Conservation (phyloP, 345 rosid species). For the Brassica juncea region DNA sequence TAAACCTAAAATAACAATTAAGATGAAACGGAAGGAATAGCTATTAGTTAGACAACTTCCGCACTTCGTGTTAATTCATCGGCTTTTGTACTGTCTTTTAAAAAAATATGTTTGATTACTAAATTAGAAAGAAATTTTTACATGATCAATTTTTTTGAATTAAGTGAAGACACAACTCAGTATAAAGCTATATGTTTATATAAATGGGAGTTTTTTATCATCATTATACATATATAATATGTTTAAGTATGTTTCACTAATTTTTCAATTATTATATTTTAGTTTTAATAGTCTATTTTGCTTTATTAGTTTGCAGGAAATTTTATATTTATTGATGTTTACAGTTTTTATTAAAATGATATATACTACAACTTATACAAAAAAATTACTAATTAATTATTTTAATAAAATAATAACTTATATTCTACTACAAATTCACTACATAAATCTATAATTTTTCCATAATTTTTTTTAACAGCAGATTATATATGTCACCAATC, state of each 20-base stretch:
- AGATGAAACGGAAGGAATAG: neutral
- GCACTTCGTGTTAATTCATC: neutral
- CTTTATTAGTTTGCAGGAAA: neutral
- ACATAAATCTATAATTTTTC: no score
- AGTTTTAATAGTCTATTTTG: neutral
- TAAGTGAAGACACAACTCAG: neutral
- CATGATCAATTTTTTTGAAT: neutral
- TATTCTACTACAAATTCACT: no score
- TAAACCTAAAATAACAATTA: no score
- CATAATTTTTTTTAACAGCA: no score
- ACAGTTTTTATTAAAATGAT: neutral
- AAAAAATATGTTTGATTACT: neutral
- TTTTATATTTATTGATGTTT: neutral
- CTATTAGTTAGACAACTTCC: neutral
- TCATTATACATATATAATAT: neutral
- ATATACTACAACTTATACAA: no score
- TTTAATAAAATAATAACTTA: no score
- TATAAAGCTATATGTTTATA: neutral
- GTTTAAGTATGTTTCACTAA: neutral
- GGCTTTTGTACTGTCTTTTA: neutral
- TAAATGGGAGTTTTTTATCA: no score
- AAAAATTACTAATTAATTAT: neutral
- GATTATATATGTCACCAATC: neutral
- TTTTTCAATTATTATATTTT: no score
- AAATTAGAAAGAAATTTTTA: no score